A percentile compares a stretch with the other conserved stretches of the same genome.
phyloP scores from a whole-genome alignment of 352 stramenopile genomes.

The Aphanomyces cochlioides region DNA sequence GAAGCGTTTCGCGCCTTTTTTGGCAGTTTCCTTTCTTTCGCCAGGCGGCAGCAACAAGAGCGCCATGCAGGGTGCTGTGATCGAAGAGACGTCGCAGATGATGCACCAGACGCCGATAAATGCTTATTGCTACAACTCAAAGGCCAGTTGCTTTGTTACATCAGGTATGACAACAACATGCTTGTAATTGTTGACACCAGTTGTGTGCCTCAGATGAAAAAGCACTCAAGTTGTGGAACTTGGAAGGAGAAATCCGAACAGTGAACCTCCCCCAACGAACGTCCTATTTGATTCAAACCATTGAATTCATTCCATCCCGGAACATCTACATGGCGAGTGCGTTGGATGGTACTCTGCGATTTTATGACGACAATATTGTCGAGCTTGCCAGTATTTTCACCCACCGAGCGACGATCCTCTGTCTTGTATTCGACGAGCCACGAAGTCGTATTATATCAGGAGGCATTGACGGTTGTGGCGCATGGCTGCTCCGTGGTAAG shows the following conservation, averaged over 20 bases:
- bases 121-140: conserved; percentile 61
- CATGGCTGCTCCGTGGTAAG: conserved; percentile 57
- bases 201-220: conserved; percentile 44
- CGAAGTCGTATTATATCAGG: conserved; percentile 56
- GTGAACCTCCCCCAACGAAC: conserved; percentile 58
- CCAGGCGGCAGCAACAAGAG: not conserved
- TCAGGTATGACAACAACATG: not conserved
- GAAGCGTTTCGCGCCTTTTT: too few species aligned
- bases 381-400: conserved; percentile 56
- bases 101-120: conserved; percentile 59
- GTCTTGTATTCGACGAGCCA: conserved; percentile 49
- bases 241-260: conserved; percentile 39
- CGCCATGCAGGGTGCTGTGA: conserved; percentile 57
- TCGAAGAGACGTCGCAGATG: conserved; percentile 57
- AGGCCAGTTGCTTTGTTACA: conserved; percentile 63
- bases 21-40: too few species aligned
- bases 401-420: conserved; percentile 47
- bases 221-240: conserved; percentile 21
- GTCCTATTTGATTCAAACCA: conserved; percentile 53
- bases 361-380: conserved; percentile 56
- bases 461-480: conserved; percentile 56
- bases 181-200: conserved; percentile 40
- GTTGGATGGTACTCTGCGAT: conserved; percentile 55
- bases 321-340: conserved; percentile 62
- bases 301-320: conserved; percentile 53